These are phyloP conservation scores for Teratosphaeria viscida DNA, from an alignment of 2,329 filamentous ascomycete genomes.

Conservation along the genomic window DNA sequence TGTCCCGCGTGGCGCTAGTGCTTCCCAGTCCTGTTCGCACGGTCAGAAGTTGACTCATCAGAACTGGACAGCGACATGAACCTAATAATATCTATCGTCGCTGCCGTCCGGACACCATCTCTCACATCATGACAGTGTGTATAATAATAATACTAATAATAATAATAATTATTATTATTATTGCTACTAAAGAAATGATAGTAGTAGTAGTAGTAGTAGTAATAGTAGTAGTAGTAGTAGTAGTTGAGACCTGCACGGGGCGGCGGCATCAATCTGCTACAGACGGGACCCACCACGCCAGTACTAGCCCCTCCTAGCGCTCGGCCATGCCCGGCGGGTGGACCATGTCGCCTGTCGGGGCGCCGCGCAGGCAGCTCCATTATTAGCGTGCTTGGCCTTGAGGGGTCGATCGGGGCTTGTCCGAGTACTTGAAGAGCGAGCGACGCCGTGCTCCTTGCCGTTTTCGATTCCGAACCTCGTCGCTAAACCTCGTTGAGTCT, in stretches of 20 bases:
- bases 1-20: neutral
- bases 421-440: neutral
- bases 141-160: no score
- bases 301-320: neutral
- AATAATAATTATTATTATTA: no score
- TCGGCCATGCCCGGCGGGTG: neutral
- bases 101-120: neutral
- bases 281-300: neutral
- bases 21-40: neutral
- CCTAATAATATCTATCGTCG: neutral
- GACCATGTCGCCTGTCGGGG: neutral
- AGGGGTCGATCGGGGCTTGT: neutral
- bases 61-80: neutral
- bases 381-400: neutral
- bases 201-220: no score
- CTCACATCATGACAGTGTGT: no score
- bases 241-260: neutral
- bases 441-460: neutral
- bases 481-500: neutral
- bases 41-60: neutral
- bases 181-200: no score
- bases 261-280: neutral
- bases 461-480: neutral
- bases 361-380: neutral
- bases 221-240: neutral